phyloP scores from a whole-genome alignment of 169 alveolate species.

The Theileria orientalis region DNA sequence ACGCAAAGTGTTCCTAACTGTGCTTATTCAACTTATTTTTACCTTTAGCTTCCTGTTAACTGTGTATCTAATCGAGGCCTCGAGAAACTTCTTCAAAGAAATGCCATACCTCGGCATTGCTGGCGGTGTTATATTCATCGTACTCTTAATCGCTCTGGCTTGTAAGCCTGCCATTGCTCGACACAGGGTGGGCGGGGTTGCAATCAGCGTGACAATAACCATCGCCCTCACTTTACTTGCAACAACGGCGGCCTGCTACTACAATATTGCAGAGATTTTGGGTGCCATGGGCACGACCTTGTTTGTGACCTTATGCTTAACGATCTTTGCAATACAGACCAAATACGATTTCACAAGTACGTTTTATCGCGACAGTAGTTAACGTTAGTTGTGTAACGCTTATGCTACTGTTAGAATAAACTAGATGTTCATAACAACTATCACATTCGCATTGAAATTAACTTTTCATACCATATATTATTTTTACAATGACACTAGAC shows the following conservation, averaged over 20 bases:
- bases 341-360: constrained; percentile 51
- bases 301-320: constrained; percentile 7
- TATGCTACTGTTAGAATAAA: no score
- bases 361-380: constrained; percentile 2
- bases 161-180: no score
- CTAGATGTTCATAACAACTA: neutral
- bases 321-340: constrained; percentile 33
- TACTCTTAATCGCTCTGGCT: neutral
- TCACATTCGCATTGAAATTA: no score
- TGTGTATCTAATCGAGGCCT: neutral
- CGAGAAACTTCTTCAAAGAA: neutral
- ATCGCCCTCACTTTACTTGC: neutral
- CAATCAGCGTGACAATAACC: constrained; percentile 3
- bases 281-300: constrained; percentile 40
- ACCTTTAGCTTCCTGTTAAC: constrained; percentile 14
- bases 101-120: neutral
- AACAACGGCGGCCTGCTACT: neutral
- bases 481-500: neutral
- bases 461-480: no score
- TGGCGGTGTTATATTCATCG: neutral
- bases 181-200: no score
- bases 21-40: constrained; percentile 67
- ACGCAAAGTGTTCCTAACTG: constrained; percentile 76
- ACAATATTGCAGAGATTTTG: constrained; percentile 7
- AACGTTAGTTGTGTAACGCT: no score